Evolutionary conservation across 164 flowering plant genomes (phyloP).

Genomic region (Paratinospora sagittata): DNA sequence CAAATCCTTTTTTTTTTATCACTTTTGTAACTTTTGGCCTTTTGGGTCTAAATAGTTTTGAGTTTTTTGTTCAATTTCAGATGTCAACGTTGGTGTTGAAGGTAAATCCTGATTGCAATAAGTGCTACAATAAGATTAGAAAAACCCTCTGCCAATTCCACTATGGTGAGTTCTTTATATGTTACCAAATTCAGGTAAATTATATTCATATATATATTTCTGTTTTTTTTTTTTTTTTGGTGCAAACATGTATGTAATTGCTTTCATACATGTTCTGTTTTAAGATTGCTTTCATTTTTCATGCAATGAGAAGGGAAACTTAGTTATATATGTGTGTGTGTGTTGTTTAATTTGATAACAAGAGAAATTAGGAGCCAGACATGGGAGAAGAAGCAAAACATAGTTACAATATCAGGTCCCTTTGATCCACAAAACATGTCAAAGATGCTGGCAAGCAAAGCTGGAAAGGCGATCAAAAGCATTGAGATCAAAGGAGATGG

Average conservation of each 20-base stretch:
- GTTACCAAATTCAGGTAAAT: too few relatives aligned
- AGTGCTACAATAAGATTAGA: conserved; percentile 7
- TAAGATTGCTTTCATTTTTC: too few relatives aligned
- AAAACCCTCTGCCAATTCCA: not conserved
- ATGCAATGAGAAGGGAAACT: not conserved
- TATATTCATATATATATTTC: too few relatives aligned
- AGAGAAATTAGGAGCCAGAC: conserved; percentile 55
- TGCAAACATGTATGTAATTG: too few relatives aligned
- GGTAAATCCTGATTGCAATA: not conserved
- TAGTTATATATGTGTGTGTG: not conserved
- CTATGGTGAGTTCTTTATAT: not conserved
- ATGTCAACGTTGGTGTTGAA: not conserved
- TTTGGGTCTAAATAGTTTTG: not conserved
- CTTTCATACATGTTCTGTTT: too few relatives aligned
- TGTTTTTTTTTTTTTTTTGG: too few relatives aligned
- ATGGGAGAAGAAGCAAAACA: conserved; percentile 45
- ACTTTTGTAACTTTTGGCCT: not conserved
- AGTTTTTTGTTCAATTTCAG: not conserved
- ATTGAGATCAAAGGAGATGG: conserved; percentile 39
- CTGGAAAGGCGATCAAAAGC: conserved; percentile 27
- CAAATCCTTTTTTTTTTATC: not conserved
- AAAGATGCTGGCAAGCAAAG: conserved; percentile 34
- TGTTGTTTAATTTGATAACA: not conserved
- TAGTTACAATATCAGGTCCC: conserved; percentile 26
- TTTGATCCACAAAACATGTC: conserved; percentile 48